A percentile compares a stretch with the other conserved stretches of the same genome.
Evolutionary conservation across 208 protist genomes (phyloP).

Genomic region (Dictyostelium gargantuum): DNA sequence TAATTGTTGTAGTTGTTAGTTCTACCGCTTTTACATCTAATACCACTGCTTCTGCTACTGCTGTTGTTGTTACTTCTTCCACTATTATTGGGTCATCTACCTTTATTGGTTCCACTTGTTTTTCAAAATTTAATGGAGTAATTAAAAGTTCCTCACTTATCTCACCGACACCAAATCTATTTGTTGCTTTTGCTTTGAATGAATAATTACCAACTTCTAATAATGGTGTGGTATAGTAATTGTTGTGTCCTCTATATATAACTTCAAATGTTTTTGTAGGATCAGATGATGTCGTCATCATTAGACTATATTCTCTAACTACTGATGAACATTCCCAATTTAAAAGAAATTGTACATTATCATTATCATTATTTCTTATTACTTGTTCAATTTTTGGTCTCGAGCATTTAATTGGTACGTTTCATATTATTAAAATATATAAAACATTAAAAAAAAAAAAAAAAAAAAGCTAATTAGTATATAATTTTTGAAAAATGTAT

Average conservation of each 20-base stretch:
- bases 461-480: background rate
- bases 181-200: conserved; percentile 25
- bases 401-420: conserved; percentile 40
- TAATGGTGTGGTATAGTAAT: conserved; percentile 2
- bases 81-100: background rate
- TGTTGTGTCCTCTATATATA: conserved; percentile 42
- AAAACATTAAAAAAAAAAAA: background rate
- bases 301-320: conserved; percentile 31
- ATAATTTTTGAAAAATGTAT: background rate
- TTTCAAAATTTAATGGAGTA: background rate
- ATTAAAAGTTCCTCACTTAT: conserved; percentile 1
- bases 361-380: background rate
- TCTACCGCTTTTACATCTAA: background rate
- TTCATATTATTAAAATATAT: too few relatives aligned
- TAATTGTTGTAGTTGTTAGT: too few relatives aligned
- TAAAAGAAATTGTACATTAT: background rate
- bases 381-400: conserved; percentile 20
- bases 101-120: background rate
- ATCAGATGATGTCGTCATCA: background rate
- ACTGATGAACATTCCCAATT: conserved; percentile 27
- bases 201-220: background rate
- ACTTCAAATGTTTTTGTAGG: background rate
- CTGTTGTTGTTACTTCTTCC: background rate
- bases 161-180: conserved; percentile 47
- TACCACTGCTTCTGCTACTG: background rate